Conservation (phyloP, 129 eudicot genomes). For the Centrapalus pauciflorus region DNA sequence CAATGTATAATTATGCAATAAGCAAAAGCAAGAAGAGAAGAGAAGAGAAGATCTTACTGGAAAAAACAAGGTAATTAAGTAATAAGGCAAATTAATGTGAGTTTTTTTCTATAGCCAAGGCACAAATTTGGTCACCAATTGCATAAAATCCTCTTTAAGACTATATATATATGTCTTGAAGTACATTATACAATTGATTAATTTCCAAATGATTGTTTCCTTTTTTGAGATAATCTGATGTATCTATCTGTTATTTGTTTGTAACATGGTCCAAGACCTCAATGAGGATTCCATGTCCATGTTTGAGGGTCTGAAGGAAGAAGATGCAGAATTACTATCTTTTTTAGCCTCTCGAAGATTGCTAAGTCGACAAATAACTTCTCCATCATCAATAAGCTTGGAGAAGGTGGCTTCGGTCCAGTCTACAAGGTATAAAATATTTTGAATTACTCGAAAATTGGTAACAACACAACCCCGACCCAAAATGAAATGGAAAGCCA, state of each 20-base stretch:
- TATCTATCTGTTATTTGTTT: background rate
- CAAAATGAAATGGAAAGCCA: too few relatives aligned
- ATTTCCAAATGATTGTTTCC: background rate
- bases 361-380: slow-evolving; percentile 4
- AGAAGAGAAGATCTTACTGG: background rate
- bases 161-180: background rate
- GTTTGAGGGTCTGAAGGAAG: background rate
- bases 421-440: slow-evolving; percentile 15
- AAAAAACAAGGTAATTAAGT: background rate
- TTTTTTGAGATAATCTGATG: background rate
- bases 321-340: slow-evolving; percentile 3
- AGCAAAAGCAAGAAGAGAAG: too few relatives aligned
- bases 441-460: background rate
- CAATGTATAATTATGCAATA: background rate
- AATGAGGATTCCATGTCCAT: too few relatives aligned
- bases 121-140: background rate
- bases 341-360: slow-evolving; percentile 8
- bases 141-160: background rate
- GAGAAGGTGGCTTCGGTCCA: slow-evolving; percentile 21
- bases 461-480: too few relatives aligned
- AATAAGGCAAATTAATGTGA: background rate
- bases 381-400: background rate
- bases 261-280: background rate
- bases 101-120: too few relatives aligned
- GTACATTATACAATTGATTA: background rate